Evolutionary conservation across 1,284 basidiomycete species (phyloP).

Genomic region (Boletus hoseneyae): DNA sequence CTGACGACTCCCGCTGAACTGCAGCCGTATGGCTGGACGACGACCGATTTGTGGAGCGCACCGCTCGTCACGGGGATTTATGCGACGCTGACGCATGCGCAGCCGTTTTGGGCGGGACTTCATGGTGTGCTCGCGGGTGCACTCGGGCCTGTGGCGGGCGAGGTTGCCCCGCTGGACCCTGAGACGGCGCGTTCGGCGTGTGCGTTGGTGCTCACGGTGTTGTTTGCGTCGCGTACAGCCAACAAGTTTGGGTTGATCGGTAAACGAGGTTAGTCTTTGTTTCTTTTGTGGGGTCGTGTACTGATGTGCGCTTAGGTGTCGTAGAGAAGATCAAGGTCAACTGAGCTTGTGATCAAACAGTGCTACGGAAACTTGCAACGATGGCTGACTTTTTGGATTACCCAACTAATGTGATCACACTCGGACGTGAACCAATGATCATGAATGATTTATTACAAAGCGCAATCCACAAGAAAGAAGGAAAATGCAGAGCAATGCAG

Average conservation of each 20-base stretch:
- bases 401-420: too few species aligned
- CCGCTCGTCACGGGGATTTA: constrained; percentile 65
- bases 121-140: constrained; percentile 46
- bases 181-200: constrained; percentile 67
- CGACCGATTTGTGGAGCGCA: constrained; percentile 72
- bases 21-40: constrained; percentile 70
- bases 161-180: constrained; percentile 49
- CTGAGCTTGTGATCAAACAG: background rate
- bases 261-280: constrained; percentile 16
- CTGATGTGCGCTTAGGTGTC: constrained; percentile 6
- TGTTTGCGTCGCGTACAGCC: constrained; percentile 56
- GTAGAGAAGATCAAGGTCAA: constrained; percentile 31
- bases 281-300: background rate
- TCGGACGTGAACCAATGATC: too few species aligned
- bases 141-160: constrained; percentile 30
- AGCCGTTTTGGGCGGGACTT: constrained; percentile 69
- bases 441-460: constrained; percentile 15
- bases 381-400: too few species aligned
- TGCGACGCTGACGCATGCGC: constrained; percentile 72
- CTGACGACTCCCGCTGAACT: constrained; percentile 69
- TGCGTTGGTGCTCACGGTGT: constrained; percentile 51
- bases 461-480: constrained; percentile 6
- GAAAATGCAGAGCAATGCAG: background rate
- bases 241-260: constrained; percentile 47
- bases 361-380: too few species aligned